Evolutionary conservation across 495 filamentous ascomycete species (phyloP), one percentile per base, ranked within the genome.

Genomic region (Pyrenopolyporus hunteri): DNA sequence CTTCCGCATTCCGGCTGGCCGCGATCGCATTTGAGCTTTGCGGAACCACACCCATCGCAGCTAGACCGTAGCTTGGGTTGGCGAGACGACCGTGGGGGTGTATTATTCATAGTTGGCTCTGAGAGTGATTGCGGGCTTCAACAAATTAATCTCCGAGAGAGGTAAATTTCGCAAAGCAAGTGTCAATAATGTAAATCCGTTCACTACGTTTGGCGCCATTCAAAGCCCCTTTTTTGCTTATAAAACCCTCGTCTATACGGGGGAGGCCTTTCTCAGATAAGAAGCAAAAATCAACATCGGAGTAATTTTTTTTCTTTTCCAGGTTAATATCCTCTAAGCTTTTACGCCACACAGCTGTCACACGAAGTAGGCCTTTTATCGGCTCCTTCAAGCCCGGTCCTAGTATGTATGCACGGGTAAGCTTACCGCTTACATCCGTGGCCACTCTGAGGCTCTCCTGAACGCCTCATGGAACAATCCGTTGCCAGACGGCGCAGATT

Each of bases 1-100:
- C 76, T 73, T 35, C 63, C 39, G 55, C 76, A 78, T 4, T 57
- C 46, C 0, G 76, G 75, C n/a, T 71, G 74, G 17, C 69, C 64
- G 57, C 73, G 74, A 48, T 74, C 67, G 44, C 75, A 78, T 60
- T 69, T 73, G 13, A 77, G 62, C 57, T 45, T 45, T 26, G 42
- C 42, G n/a, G 42, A 45, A 22, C 42, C 42, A 5, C 42, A 45
- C 20, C 42, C 42, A 28, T 45, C 23, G n/a, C 42, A 45, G 8
- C 42, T 45, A n/a, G 42, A 45, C 13, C 42, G 42, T 28, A 45
- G 42, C 23, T 45, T 45, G 6, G 42, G 42, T 3, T 26, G 42
- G 22, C 42, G 42, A 14, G 42, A 28, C 0, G 20, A 8, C 28
- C 20, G 20, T 28, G 11, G 42, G n/a, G 42, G 42, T 20, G 22